Evolutionary conservation across 2,329 filamentous ascomycete species (phyloP), one percentile per base, ranked within the genome.

Genomic region (Cladosporium phlei): DNA sequence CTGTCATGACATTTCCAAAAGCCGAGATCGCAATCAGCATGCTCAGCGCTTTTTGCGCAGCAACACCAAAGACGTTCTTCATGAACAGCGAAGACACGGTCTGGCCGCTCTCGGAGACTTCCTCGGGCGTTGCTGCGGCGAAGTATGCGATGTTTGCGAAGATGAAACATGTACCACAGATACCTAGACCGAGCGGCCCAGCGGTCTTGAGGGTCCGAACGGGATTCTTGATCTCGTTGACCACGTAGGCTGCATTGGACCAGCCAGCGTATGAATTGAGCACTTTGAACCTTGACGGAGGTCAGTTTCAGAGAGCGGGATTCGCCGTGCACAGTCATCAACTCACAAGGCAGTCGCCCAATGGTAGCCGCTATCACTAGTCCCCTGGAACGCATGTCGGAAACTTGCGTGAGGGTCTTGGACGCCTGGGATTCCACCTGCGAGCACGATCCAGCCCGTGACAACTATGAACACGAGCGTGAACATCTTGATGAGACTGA

Each of bases 61-160:
- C 56, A 0, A 67, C 63, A 0, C 82, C 82, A 59, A 86, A 85
- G 0, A 81, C 66, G 4, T 73, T 69, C 50, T 82, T 72, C n/a
- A n/a, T n/a, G 52, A 86, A 85, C 50, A 86, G 82, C 1, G 85
- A 63, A 0, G 82, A 82, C 0, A 80, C 81, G 25, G 86, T 78
- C 2, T 78, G 79, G 54, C 87, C 82, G 35, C n/a, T n/a, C n/a
- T 86, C 38, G 83, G 57, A 52, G 80, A n/a, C n/a, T n/a, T n/a
- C n/a, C n/a, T n/a, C n/a, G n/a, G n/a, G n/a, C n/a, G n/a, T n/a
- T n/a, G n/a, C n/a, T n/a, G n/a, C n/a, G n/a, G n/a, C n/a, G n/a
- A n/a, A n/a, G n/a, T n/a, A n/a, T n/a, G n/a, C n/a, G n/a, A n/a
- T n/a, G n/a, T n/a, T n/a, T n/a, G n/a, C n/a, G n/a, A n/a, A n/a